phyloP scores from a whole-genome alignment of 2,329 filamentous ascomycete genomes.

The Septoria petroselini region DNA sequence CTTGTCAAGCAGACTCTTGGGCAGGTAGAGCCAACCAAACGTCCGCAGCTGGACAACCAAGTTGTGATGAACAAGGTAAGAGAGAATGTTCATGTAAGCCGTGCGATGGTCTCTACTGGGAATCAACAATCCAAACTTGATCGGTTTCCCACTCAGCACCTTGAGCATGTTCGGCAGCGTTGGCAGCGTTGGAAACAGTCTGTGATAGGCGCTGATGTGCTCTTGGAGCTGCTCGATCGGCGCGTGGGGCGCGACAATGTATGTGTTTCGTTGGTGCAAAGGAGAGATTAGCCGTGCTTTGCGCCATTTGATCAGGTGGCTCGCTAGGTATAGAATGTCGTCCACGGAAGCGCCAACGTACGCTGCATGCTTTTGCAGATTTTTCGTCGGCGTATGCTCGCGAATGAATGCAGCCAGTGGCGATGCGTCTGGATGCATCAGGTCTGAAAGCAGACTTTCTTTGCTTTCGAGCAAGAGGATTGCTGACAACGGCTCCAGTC shows the following conservation, averaged over 20 bases:
- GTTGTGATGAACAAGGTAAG: conserved; percentile 86
- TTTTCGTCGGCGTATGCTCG: conserved; percentile 59
- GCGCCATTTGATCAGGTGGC: conserved; percentile 94
- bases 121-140: conserved; percentile 78
- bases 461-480: conserved; percentile 82
- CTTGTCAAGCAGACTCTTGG: conserved; percentile 62
- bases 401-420: conserved; percentile 72
- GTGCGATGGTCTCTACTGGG: conserved; percentile 84
- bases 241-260: conserved; percentile 87
- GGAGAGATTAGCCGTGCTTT: conserved; percentile 88
- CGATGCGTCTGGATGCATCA: conserved; percentile 69
- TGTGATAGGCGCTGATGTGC: conserved; percentile 69
- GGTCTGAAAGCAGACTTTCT: conserved; percentile 68
- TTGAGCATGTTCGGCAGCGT: conserved; percentile 84
- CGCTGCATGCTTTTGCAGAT: conserved; percentile 68
- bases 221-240: conserved; percentile 68
- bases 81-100: conserved; percentile 84
- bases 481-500: conserved; percentile 67
- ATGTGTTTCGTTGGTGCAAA: conserved; percentile 82
- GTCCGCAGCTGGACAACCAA: conserved; percentile 93
- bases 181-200: conserved; percentile 77
- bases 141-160: conserved; percentile 72
- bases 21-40: conserved; percentile 69
- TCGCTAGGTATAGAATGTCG: conserved; percentile 82
- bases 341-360: conserved; percentile 69